A percentile compares a stretch with the other conserved stretches of the same genome.
Conservation (phyloP, 768 basidiomycete genomes). For the Hygrophorus pudorinus region DNA sequence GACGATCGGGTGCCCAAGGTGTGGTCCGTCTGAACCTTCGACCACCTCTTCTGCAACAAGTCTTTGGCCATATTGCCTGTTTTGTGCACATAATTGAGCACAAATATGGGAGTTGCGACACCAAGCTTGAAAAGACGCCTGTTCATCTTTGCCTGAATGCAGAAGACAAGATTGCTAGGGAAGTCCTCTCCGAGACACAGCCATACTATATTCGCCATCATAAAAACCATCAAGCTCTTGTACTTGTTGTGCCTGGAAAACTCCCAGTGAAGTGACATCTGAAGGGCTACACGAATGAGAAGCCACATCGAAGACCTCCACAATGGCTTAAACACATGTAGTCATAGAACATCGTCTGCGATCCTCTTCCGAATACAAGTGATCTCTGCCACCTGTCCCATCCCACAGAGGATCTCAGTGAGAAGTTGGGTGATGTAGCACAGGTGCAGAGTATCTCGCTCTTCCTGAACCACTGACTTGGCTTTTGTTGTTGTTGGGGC, state of each 20-base stretch:
- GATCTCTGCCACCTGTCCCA: constrained; percentile 20
- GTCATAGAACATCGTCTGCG: constrained; percentile 37
- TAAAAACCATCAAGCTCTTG: constrained; percentile 38
- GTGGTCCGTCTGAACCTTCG: constrained; percentile 13
- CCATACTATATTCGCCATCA: constrained; percentile 22
- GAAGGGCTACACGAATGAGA: constrained; percentile 34
- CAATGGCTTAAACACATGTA: constrained; percentile 31
- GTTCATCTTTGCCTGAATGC: constrained; percentile 27
- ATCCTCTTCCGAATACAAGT: constrained; percentile 30
- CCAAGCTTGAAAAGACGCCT: constrained; percentile 29
- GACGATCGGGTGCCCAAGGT: constrained; percentile 14
- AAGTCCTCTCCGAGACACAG: constrained; percentile 13
- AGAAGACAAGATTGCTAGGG: constrained; percentile 25
- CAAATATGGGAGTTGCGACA: constrained; percentile 12
- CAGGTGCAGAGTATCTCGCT: constrained; percentile 30
- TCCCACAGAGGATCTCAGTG: constrained; percentile 33
- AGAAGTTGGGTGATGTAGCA: constrained; percentile 41
- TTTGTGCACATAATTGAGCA: constrained; percentile 13
- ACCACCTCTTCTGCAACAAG: constrained; percentile 26
- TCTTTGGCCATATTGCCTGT: constrained; percentile 12
- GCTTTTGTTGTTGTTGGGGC: constrained; percentile 29
- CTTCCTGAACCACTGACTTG: constrained; percentile 22
- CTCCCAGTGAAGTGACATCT: constrained; percentile 21
- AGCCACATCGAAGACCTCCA: constrained; percentile 43
- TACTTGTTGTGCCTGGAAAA: constrained; percentile 19